phyloP scores from a whole-genome alignment of 2,329 filamentous ascomycete genomes.

The Verticillium tricorpus region DNA sequence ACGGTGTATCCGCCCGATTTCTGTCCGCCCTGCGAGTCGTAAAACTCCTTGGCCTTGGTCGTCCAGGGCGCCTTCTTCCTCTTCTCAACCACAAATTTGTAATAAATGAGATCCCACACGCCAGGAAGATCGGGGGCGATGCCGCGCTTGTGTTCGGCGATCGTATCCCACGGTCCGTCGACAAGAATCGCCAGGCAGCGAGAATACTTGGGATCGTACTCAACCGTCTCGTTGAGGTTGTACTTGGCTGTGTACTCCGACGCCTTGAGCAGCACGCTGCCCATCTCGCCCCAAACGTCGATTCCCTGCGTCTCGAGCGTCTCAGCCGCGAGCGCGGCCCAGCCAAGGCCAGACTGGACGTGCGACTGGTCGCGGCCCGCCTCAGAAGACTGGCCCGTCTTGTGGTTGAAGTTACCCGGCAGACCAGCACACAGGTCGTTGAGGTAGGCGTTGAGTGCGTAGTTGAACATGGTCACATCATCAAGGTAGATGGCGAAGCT shows the following conservation, averaged over 20 bases:
- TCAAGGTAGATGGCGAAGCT: conserved; percentile 35
- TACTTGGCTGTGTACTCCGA: conserved; percentile 33
- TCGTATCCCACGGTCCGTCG: conserved; percentile 29
- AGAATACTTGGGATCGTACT: conserved; percentile 28
- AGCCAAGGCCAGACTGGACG: conserved; percentile 23
- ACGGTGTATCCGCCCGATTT: background rate
- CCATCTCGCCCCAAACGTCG: conserved; percentile 25
- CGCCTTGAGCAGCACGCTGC: conserved; percentile 27
- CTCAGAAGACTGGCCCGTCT: conserved; percentile 30
- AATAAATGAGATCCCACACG: conserved; percentile 23
- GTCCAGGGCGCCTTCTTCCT: conserved; percentile 11
- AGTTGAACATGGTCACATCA: conserved; percentile 34
- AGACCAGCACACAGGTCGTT: conserved; percentile 32
- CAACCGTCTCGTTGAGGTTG: conserved; percentile 28
- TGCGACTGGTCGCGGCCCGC: conserved; percentile 32
- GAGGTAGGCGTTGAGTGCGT: conserved; percentile 28
- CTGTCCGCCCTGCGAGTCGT: background rate
- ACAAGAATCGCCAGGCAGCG: conserved; percentile 34
- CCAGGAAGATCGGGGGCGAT: conserved; percentile 8
- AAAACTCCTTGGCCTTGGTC: conserved; percentile 4
- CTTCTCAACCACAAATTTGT: conserved; percentile 25
- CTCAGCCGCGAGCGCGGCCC: conserved; percentile 27
- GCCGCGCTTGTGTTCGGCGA: conserved; percentile 21
- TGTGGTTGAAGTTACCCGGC: conserved; percentile 20
- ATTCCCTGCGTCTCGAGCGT: conserved; percentile 28